Percentiles rank a stretch among this genome's conserved stretches.
Evolutionary conservation across 805 yeast genomes (phyloP).

Genomic region (Naumovozyma dairenensis): DNA sequence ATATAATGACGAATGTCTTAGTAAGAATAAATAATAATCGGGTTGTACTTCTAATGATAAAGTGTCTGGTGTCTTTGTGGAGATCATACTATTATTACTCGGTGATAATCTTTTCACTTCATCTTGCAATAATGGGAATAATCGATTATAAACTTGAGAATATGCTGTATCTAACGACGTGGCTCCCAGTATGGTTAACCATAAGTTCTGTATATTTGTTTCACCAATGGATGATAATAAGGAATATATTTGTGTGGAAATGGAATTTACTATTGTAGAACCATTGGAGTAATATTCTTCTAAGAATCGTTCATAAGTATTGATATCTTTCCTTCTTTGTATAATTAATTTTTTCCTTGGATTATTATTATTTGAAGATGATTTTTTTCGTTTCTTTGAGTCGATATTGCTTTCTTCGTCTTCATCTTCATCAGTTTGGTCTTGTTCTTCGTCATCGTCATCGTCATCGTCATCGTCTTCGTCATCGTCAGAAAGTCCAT

Average conservation of each 20-base stretch:
- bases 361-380: conserved; percentile 3
- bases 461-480: conserved; percentile 27
- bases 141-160: conserved; percentile 62
- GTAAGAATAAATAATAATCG: conserved; percentile 75
- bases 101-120: conserved; percentile 68
- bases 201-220: conserved; percentile 52
- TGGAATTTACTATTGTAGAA: conserved; percentile 61
- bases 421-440: conserved; percentile 22
- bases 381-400: conserved; percentile 18
- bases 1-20: conserved; percentile 89
- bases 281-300: conserved; percentile 82
- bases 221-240: conserved; percentile 76
- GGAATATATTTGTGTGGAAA: conserved; percentile 72
- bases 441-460: conserved; percentile 21
- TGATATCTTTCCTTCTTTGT: conserved; percentile 35
- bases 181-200: conserved; percentile 87
- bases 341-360: conserved; percentile 24
- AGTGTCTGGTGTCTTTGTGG: conserved; percentile 31
- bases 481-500: conserved; percentile 23
- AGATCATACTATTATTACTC: conserved; percentile 16
- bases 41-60: conserved; percentile 55
- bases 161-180: conserved; percentile 66
- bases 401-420: conserved; percentile 25
- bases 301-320: conserved; percentile 43
- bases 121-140: conserved; percentile 67